Evolutionary conservation across 1,139 yeast species (phyloP).

Genomic region (Debaryomycetaceae sp.): DNA sequence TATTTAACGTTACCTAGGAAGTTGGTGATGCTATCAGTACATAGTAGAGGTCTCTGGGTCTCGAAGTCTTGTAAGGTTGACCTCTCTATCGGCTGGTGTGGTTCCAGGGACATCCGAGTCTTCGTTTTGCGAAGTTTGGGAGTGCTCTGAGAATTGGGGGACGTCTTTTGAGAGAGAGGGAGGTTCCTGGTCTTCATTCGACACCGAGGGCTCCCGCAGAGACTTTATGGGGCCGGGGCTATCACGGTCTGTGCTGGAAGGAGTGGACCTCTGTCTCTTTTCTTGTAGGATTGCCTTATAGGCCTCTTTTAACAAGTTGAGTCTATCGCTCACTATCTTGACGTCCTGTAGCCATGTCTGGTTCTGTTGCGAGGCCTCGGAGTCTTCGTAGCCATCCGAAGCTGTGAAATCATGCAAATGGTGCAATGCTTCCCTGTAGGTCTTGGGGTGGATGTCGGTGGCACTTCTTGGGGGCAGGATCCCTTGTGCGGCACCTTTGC

Average conservation of each 20-base stretch:
- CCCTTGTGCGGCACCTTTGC: background rate
- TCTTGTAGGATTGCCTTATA: slow-evolving; percentile 24
- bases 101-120: background rate
- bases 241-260: background rate
- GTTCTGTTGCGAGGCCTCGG: background rate
- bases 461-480: background rate
- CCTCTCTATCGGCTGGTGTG: too few species aligned
- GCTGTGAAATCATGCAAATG: background rate
- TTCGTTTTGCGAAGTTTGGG: background rate
- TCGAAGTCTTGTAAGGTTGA: too few species aligned
- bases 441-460: background rate
- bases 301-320: slow-evolving; percentile 29
- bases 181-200: background rate
- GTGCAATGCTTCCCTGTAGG: background rate
- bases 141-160: background rate
- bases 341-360: slow-evolving; percentile 24
- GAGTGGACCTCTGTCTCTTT: slow-evolving; percentile 14
- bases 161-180: background rate
- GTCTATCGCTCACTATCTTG: slow-evolving; percentile 23
- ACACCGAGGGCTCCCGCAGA: background rate
- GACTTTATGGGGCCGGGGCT: background rate
- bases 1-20: background rate
- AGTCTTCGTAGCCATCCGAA: background rate
- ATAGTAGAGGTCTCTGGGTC: background rate
- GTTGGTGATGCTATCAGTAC: background rate